Base-by-base conservation (phyloP, 2,329 filamentous ascomycete species). In the Dactylonectria macrodidyma region DNA sequence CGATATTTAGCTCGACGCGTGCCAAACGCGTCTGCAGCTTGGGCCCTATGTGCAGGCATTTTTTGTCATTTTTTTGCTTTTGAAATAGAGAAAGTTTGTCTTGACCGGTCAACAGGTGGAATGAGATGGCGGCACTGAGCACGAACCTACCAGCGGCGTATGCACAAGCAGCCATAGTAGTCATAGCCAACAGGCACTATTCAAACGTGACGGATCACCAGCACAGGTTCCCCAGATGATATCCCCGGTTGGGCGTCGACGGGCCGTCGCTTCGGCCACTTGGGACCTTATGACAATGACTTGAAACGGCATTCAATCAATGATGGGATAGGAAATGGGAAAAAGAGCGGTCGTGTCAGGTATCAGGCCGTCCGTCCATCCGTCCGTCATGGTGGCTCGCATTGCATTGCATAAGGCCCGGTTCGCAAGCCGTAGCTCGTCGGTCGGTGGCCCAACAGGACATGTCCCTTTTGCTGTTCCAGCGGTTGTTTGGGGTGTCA, bases 321-420 rank as follows among this genome's bases (percentile, higher is more conserved):
- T 19, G 26, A 47, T 47, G 46, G 14, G 14, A 24, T 24, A 47
- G 3, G 44, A n/a, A 47, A 47, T 24, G 24, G 3, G 44, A n/a
- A 47, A 47, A 47, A 10, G 10, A 14, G 48, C 26, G 26, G 14
- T 33, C 48, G 12, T 36, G 59, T 30, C 51, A 55, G 59, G 36
- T 30, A 30, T 54, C 26, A 30, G 41, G 14, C n/a, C 33, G 46
- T 24, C 7, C 22, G 50, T 62, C 50, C n/a, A 44, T 36, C 50
- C n/a, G 52, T 36, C 50, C 19, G 59, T 48, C 52, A 30, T 62
- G 64, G 71, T 73, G 66, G 62, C 68, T 75, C 64, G 73, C 68
- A 75, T 74, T 71, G 69, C 72, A 74, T 75, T 73, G 73, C 71
- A 75, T 75, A 71, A 58, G 68, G 70, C 65, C 62, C 62, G 66